Base-by-base conservation (phyloP, 148 eudicot species). In the Nyssa sinensis region DNA sequence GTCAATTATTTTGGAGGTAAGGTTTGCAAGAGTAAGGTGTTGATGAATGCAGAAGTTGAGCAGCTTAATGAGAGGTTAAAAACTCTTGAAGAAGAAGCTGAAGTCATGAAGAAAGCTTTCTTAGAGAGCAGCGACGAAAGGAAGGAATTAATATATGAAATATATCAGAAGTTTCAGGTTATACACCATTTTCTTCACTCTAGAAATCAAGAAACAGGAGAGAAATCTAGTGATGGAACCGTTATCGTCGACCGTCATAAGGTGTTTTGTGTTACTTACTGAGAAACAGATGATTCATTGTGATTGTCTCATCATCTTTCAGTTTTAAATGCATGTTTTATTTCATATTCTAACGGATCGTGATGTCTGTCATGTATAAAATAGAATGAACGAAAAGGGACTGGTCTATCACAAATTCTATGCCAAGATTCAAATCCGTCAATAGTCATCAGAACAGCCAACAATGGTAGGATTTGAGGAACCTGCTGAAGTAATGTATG, bases 31-130 rank as follows among this genome's bases (percentile, higher is more conserved):
- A 65, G n/a, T n/a, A n/a, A n/a, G n/a, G n/a, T 64, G 70, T 24
- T 34, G 41, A 12, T 60, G 77, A 7, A 24, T 19, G 67, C 63
- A 21, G 67, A 75, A 33, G 61, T 81, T 3, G 17, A 77, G 64
- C 29, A 16, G 41, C 67, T 81, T 1, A 44, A 74, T 17, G 62
- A 51, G 25, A 64, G 78, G 49, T 44, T 77, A 72, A 77, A 70
- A 41, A 23, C 37, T 64, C 84, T 81, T 23, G 84, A 77, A 75
- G 80, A 77, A 64, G 81, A 81, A 73, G 44, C 39, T 32, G 72
- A 68, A 58, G 51, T 68, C 7, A 35, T 68, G n/a, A 74, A 74
- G 59, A 62, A 47, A 21, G 75, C 63, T 63, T 51, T 81, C 29
- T 0, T 74, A 19, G 62, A 74, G 41, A 44, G 71, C 31, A 44